Conservation (phyloP, 164 flowering plant species). For the Vitis rupestris region DNA sequence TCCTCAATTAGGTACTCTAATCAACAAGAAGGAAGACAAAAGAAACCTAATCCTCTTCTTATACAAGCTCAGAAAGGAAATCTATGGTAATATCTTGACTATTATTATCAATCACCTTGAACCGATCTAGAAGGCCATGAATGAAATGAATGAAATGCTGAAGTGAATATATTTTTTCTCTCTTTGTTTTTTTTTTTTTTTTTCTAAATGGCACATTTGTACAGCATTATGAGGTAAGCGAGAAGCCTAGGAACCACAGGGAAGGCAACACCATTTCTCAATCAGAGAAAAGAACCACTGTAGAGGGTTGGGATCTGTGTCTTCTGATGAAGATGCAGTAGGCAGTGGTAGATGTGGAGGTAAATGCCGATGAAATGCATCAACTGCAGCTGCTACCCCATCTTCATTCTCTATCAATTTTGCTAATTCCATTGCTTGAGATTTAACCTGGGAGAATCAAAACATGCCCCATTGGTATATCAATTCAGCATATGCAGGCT, state of each 20-base stretch:
- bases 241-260: conserved; percentile 41
- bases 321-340: conserved; percentile 29
- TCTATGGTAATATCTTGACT: neutral
- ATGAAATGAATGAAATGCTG: conserved; percentile 19
- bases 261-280: conserved; percentile 57
- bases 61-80: conserved; percentile 1
- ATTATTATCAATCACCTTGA: neutral
- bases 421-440: conserved; percentile 65
- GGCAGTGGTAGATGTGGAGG: conserved; percentile 67
- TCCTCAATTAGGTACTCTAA: neutral
- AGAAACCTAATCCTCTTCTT: neutral
- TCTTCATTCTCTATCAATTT: conserved; percentile 77
- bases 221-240: neutral
- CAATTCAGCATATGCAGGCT: neutral
- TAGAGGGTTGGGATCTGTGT: conserved; percentile 45
- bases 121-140: neutral
- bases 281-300: conserved; percentile 65
- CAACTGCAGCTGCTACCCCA: conserved; percentile 86
- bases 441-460: conserved; percentile 55
- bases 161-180: neutral
- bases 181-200: too few species aligned
- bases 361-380: conserved; percentile 83
- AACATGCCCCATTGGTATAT: neutral
- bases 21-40: neutral
- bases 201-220: neutral